Evolutionary conservation across 2,329 filamentous ascomycete species (phyloP), one percentile per base, ranked within the genome.

Genomic region (Alternaria triticina): DNA sequence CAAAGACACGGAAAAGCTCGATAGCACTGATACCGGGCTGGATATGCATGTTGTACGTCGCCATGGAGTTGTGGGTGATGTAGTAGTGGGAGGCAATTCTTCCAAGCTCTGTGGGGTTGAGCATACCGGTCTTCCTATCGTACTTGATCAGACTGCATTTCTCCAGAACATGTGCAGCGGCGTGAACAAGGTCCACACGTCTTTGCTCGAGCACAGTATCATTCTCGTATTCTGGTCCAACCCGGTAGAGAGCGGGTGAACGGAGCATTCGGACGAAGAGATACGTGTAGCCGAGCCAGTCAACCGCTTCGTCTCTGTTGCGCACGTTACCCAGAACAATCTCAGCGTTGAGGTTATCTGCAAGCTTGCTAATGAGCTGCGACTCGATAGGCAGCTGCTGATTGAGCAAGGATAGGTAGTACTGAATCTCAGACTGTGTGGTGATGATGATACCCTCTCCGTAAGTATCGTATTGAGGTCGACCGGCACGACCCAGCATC

Each of bases 391-490:
- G 96, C 44, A 99, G 83, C 81, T 99, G 96, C 81, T 98, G 95
- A 75, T 99, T 99, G 75, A 99, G 87, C 36, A 99, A 86, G 0
- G 95, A 98, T 20, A 99, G 88, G 75, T 99, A 99, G 81, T 99
- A 99, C 73, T 97, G 94, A 76, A 99, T 93, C 82, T 99, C 96
- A 54, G 86, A 87, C 77, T 98, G 95, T 0, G 94, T 96, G 1
- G 96, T 99, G 73, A 99, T 97, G 77, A 99, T 98, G 75, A 99
- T 98, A 78, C 96, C 96, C 80, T 99, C 96, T 77, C 96, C 96
- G 75, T 97, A 99, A 0, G 94, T 97, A 78, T 99, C 96, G 77
- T 93, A 99, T 76, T 99, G 96, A 27, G 96, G 96, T 70, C 96
- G 89, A 78, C 96, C 96, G 57, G 96, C 96, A 86, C 96, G 94